These are phyloP conservation scores for Iris pallida DNA, from an alignment of 116 monocot genomes.

Conservation along the genomic window DNA sequence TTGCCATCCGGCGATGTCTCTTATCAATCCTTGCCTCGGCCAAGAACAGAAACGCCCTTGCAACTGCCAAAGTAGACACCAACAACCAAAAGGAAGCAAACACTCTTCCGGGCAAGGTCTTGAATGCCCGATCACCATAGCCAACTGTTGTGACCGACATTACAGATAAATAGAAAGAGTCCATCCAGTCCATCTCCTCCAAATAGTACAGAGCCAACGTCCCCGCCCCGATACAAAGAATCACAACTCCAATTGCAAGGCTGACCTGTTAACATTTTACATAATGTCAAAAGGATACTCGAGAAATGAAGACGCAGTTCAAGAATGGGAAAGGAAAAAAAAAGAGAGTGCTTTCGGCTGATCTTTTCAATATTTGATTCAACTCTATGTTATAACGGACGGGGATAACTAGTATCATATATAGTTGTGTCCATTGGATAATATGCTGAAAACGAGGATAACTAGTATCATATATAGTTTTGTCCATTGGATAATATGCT, in stretches of 20 bases:
- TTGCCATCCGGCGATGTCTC: conserved; percentile 33
- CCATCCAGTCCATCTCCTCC: conserved; percentile 37
- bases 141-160: conserved; percentile 62
- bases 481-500: too few relatives aligned
- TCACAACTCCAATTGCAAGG: conserved; percentile 30
- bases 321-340: too few relatives aligned
- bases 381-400: too few relatives aligned
- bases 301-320: too few relatives aligned
- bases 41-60: conserved; percentile 44
- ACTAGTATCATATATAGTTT: too few relatives aligned
- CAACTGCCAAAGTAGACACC: conserved; percentile 54
- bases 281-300: too few relatives aligned
- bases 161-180: conserved; percentile 45
- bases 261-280: conserved; percentile 20
- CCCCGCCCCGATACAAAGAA: conserved; percentile 39
- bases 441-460: too few relatives aligned
- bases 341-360: too few relatives aligned
- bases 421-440: too few relatives aligned
- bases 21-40: conserved; percentile 50
- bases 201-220: conserved; percentile 22
- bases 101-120: conserved; percentile 35
- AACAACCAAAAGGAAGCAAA: conserved; percentile 60
- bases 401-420: too few relatives aligned
- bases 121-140: conserved; percentile 50
- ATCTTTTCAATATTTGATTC: too few relatives aligned